Base-by-base conservation (phyloP, 2,329 filamentous ascomycete species). In the Curvularia sp. region DNA sequence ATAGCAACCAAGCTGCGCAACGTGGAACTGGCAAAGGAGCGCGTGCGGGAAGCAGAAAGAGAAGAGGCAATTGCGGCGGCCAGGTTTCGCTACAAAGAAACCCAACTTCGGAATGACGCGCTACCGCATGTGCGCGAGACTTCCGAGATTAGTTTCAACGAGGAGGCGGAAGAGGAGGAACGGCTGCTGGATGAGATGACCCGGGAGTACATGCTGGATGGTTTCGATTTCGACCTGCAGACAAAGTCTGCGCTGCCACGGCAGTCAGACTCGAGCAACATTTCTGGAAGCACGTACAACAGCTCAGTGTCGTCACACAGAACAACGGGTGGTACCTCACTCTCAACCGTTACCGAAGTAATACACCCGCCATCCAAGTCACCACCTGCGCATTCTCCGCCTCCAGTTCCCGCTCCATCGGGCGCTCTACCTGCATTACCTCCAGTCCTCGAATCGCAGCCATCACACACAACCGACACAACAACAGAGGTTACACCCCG, bases 141-240 rank as follows among this genome's bases (percentile, higher is more conserved):
- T 47, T 70, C 70, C 31, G 75, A 76, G 54, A 66, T 73, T 57
- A 70, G 65, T 41, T 71, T 74, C 55, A 67, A 71, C 12, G 73
- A 75, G 13, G 77, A 80, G 30, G 81, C 78, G 18, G 80, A 81
- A 51, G 81, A 83, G 70, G 82, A 83, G 61, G 81, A 83, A 63
- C 77, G 81, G 3, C 71, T 83, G 53, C 77, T 97, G 49, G 94
- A 97, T 61, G 92, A 97, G 74, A 92, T 98, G 85, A 93, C 91
- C 0, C 87, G 86, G 63, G 92, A 90, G 53, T 94, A 93, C 75
- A 86, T 88, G 54, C 88, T 95, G 70, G 91, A 94, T 55, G 90
- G 93, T 56, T 96, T 96, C 71, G 85, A 91, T 57, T 90, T 93
- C 71, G 89, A 87, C 53, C 78, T 88, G 33, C 85, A 87, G 67